Base-by-base conservation (phyloP, 2,329 filamentous ascomycete species). In the Scedosporium boydii region DNA sequence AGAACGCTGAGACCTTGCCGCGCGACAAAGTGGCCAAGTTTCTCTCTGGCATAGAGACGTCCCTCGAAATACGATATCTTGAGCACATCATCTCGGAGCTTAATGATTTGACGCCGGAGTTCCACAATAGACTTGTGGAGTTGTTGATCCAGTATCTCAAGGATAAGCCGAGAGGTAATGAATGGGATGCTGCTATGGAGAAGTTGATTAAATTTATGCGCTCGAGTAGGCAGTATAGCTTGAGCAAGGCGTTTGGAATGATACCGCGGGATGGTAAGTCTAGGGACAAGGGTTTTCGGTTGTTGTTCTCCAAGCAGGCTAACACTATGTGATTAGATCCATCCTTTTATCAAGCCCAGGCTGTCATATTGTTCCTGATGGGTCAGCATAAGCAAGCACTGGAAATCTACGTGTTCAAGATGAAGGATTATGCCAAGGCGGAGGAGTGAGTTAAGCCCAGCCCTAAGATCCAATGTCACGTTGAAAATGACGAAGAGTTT, bases 371-470 rank as follows among this genome's bases (percentile, higher is more conserved):
- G 46, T 92, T 91, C 74, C 96, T 95, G 68, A 96, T 98, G 90
- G 91, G 91, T 6, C 89, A 93, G 69, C 93, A 99, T 76, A 93
- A 91, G 71, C 92, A 98, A 75, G 95, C 95, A 0, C 78, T 99
- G n/a, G 89, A 95, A 71, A 96, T 99, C 60, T 99, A 96, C 72
- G 93, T 98, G 29, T 99, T 97, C 76, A 95, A 93, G 73, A 84
- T 99, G 73, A 79, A 89, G 67, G 88, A 96, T 72, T 93, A 90
- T 65, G 79, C 78, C 12, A 98, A 96, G 75, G 95, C 95, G 38
- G 95, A 99, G 82, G 91, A 96, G 88, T 96, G 78, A 65, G 86
- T 80, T 57, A 14, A 42, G 48, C 29, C 58, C 27, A 27, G 61
- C 14, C 14, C 42, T 44, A 3, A 34, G 29, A 34, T 9, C 29